These are phyloP conservation scores for Eucalyptus fibrosa DNA, from an alignment of 345 rosid genomes.

Conservation along the genomic window DNA sequence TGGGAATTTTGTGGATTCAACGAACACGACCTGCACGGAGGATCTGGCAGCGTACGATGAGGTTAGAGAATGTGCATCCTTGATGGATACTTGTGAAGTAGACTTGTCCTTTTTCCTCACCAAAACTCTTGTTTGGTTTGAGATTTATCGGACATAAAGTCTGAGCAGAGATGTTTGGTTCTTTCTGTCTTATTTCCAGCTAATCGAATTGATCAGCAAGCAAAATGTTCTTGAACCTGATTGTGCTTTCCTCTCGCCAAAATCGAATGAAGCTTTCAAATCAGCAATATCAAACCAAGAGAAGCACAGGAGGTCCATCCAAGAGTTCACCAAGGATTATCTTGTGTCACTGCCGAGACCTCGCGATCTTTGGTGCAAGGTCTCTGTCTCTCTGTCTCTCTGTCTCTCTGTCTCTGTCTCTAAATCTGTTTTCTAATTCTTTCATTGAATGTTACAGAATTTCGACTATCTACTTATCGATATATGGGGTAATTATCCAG, in stretches of 20 bases:
- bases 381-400: not conserved
- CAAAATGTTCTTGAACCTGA: not conserved
- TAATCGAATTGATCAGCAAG: not conserved
- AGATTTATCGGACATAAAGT: not conserved
- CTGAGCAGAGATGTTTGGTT: not conserved
- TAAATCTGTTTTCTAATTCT: not conserved
- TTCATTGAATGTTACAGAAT: not conserved
- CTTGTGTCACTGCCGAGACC: not conserved
- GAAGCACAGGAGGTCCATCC: not conserved
- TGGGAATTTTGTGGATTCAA: not conserved
- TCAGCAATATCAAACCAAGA: not conserved
- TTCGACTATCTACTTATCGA: not conserved
- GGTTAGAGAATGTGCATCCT: not conserved
- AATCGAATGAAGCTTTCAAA: not conserved
- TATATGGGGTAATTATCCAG: conserved; percentile 8
- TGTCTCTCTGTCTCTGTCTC: not conserved
- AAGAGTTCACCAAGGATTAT: not conserved
- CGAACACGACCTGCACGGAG: not conserved
- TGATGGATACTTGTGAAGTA: not conserved
- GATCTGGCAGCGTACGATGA: not conserved
- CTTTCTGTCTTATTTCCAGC: not conserved
- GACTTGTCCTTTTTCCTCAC: not conserved
- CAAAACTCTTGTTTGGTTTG: not conserved
- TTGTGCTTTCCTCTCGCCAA: not conserved
- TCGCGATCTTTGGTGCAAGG: not conserved